Base-by-base conservation (phyloP, 108 stramenopile genomes). In the Cyclotella distinguenda region DNA sequence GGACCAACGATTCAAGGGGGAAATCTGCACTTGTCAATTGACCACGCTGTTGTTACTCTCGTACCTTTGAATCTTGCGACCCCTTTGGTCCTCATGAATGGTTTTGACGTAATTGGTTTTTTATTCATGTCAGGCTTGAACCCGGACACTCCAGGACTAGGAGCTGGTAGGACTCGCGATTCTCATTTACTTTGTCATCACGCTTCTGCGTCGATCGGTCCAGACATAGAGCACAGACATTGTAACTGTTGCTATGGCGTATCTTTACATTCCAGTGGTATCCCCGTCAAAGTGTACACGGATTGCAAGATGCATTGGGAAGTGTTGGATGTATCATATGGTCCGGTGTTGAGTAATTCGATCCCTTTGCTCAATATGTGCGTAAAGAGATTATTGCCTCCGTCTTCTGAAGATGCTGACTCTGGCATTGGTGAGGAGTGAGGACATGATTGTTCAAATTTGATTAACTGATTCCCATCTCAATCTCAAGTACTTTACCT, bases 271-370 rank as follows among this genome's bases (percentile, higher is more conserved):
- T 64, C 77, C 15, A 45, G 53, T 11, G 77, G 78, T 4, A 49
- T 78, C n/a, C 81, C 81, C 23, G 56, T 69, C 34, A 82, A 82
- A 46, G 11, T 82, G 0, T 82, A 78, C 51, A 33, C 60, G 16
- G 64, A 79, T 31, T 46, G 72, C 36, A 62, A 38, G 26, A 28
- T 82, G 9, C 36, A 10, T 13, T 70, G 60, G 13, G 42, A 34
- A 48, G 60, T 38, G 43, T 43, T 82, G 1, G 48, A 70, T 48
- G 43, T 66, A 6, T 32, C 34, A 15, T 82, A 66, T 27, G 81
- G 81, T 1, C 47, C 44, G 3, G 57, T 67, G 12, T 52, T 82
- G 64, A 70, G 55, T 65, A 27, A 22, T 28, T 71, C 64, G 10
- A 76, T 82, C 31, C 59, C 73, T 13, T 34, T 52, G 15, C 28